Percentiles rank a stretch among this genome's conserved stretches.
Evolutionary conservation across 352 stramenopile genomes (phyloP).

Genomic region (Pythium scleroteichum): DNA sequence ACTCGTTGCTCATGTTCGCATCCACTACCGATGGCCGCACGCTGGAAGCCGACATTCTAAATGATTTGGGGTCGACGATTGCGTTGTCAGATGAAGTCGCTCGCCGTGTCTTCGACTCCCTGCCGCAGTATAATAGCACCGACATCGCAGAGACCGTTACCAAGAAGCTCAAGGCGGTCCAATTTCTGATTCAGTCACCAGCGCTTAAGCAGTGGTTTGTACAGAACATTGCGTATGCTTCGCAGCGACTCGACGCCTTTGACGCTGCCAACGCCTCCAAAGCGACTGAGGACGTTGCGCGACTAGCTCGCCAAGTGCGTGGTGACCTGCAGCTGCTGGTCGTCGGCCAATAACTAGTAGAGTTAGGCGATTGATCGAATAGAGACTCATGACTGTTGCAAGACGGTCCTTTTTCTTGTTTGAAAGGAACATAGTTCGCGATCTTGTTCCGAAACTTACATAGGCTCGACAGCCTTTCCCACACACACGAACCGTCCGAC

Average conservation of each 20-base stretch:
- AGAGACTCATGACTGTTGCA: constrained; percentile 1
- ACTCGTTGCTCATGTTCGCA: constrained; percentile 18
- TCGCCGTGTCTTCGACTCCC: constrained; percentile 22
- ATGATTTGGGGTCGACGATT: constrained; percentile 23
- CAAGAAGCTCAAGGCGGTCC: constrained; percentile 43
- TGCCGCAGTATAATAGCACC: constrained; percentile 24
- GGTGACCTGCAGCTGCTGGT: constrained; percentile 63
- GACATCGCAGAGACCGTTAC: constrained; percentile 17
- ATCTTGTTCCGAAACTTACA: constrained; percentile 31
- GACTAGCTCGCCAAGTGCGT: constrained; percentile 50
- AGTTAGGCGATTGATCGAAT: constrained; percentile 23
- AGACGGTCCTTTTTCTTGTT: no score
- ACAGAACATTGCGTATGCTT: constrained; percentile 35
- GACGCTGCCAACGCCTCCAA: constrained; percentile 20
- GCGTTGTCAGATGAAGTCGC: constrained; percentile 22
- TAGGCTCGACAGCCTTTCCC: no score
- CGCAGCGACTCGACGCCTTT: constrained; percentile 28
- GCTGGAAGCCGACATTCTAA: constrained; percentile 25
- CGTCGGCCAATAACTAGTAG: constrained; percentile 28
- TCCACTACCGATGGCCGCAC: constrained; percentile 16
- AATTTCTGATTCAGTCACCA: constrained; percentile 48
- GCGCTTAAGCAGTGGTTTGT: constrained; percentile 35
- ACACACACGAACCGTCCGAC: no score
- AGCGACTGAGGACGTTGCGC: constrained; percentile 37
- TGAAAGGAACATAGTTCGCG: constrained; percentile 3